These are phyloP conservation scores for Mychonastes homosphaera DNA, from an alignment of 139 green algal species.

Conservation along the genomic window DNA sequence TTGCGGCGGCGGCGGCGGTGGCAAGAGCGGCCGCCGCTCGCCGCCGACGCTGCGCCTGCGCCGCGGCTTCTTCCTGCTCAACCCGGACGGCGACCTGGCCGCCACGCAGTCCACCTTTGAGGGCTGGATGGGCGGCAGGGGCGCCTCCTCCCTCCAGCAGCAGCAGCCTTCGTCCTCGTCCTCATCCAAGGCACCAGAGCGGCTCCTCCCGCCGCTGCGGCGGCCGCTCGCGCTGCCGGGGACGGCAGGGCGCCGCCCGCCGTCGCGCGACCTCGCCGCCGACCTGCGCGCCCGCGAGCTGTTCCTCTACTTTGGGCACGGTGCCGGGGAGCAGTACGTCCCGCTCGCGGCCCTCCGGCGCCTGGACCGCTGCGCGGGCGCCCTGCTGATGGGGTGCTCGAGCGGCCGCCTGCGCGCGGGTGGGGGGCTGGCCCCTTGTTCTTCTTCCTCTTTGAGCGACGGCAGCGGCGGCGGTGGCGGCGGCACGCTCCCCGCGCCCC, in stretches of 20 bases:
- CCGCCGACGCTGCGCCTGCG: constrained; percentile 17
- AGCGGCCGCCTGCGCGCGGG: constrained; percentile 52
- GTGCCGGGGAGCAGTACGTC: constrained; percentile 73
- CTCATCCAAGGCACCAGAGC: background rate
- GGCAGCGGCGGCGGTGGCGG: no score
- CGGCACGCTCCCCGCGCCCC: no score
- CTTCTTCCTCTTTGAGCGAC: no score
- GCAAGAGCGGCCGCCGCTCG: background rate
- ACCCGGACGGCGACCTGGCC: constrained; percentile 71
- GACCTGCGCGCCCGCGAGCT: constrained; percentile 49
- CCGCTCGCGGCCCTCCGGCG: constrained; percentile 37
- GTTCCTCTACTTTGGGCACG: constrained; percentile 90
- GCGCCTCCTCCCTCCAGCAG: background rate
- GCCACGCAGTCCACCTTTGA: constrained; percentile 71
- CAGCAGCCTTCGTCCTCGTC: background rate
- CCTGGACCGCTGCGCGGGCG: constrained; percentile 44
- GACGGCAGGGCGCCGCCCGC: constrained; percentile 29
- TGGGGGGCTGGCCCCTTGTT: no score
- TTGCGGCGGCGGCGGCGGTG: background rate
- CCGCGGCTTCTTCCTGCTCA: constrained; percentile 69
- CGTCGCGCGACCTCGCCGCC: constrained; percentile 23
- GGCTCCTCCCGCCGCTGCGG: background rate
- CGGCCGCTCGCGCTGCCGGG: constrained; percentile 31
- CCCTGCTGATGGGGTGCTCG: constrained; percentile 88
- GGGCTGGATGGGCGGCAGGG: constrained; percentile 34